Base-by-base conservation (phyloP, 148 eudicot species). In the Nepenthes mirabilis region DNA sequence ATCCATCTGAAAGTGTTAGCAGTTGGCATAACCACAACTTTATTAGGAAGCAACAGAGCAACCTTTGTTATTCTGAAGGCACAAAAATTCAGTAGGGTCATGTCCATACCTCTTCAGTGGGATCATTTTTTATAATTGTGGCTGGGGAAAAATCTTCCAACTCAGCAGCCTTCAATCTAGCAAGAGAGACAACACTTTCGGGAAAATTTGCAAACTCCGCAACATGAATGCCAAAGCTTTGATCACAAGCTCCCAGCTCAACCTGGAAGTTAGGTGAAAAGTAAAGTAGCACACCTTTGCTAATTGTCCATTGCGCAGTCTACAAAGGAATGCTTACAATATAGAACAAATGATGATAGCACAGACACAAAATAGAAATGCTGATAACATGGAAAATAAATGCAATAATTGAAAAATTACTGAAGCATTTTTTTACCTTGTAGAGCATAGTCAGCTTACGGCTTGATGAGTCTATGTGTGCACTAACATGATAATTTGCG, bases 191-290 rank as follows among this genome's bases (percentile, higher is more conserved):
- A 14, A 93, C 99, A 57, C 83, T 71, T 71, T 80, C 87, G 59
- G 99, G 99, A 72, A 93, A 93, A 65, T 89, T 93, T 10, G 99
- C 96, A 75, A 88, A 93, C 63, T 93, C 99, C 53, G 99, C 99
- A 64, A 93, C 99, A 59, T 93, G 99, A 65, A 93, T 93, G 47
- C 99, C 99, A 56, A 93, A 93, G 79, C 99, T 93, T 80, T 93
- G 99, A 81, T 93, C 99, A 76, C 96, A 93, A 58, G 99, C 95
- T 33, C 99, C 99, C 36, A 83, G 85, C 71, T 88, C 95, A 74
- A 93, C 91, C 99, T 93, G 80, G 53, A 69, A 66, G 56, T 47
- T 59, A 61, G 56, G 48, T 52, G 9, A 14, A 72, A 56, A 37
- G 6, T 9, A 2, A 8, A 34, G 60, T 33, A 37, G 56, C 43